Evolutionary conservation across 2,329 filamentous ascomycete genomes (phyloP).

Genomic region (Emmonsia crescens): DNA sequence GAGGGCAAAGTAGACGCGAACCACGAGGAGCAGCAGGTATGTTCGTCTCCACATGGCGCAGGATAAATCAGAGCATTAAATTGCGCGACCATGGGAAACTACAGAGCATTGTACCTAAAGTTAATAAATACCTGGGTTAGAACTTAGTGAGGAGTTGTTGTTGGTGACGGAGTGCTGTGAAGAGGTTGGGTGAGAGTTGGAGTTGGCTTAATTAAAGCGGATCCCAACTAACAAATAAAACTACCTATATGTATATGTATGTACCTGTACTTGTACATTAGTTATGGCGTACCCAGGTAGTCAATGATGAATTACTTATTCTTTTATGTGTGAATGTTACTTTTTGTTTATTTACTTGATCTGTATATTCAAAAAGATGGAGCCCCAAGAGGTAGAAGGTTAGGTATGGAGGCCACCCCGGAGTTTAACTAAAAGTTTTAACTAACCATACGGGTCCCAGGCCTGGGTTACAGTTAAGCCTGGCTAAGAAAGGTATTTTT

Average conservation of each 20-base stretch:
- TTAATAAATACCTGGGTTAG: not conserved
- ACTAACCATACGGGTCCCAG: not conserved
- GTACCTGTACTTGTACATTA: too few relatives aligned
- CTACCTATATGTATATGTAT: too few relatives aligned
- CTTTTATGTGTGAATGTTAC: too few relatives aligned
- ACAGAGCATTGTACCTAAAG: not conserved
- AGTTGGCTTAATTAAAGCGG: not conserved
- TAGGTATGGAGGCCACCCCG: not conserved
- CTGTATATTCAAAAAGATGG: too few relatives aligned
- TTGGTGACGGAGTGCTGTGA: too few relatives aligned
- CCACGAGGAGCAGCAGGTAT: conserved; percentile 72
- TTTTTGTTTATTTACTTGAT: too few relatives aligned
- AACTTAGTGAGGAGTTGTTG: not conserved
- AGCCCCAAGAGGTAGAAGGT: not conserved
- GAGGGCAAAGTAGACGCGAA: conserved; percentile 87
- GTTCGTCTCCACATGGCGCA: conserved; percentile 74
- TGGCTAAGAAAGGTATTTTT: too few relatives aligned
- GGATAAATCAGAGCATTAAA: not conserved
- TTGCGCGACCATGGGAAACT: not conserved
- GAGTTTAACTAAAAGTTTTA: not conserved
- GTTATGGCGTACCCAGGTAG: too few relatives aligned
- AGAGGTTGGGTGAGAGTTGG: not conserved
- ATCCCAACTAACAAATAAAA: too few relatives aligned
- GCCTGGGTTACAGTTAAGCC: not conserved
- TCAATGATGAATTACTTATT: too few relatives aligned